phyloP scores from a whole-genome alignment of 495 filamentous ascomycete species.

The Hapsidospora chrysogenum region DNA sequence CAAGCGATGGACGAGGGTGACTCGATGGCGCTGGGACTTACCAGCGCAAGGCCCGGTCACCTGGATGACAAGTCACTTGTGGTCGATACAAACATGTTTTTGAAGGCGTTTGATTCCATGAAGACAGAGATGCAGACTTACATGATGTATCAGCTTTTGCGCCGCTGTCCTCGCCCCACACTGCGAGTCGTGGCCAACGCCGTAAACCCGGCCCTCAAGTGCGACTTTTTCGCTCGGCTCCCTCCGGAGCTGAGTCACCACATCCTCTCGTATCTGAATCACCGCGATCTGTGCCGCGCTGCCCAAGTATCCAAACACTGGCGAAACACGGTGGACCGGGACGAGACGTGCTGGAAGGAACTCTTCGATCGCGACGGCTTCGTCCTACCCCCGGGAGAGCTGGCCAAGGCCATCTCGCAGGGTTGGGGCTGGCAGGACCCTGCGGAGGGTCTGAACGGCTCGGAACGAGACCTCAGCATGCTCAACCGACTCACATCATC shows the following conservation, averaged over 20 bases:
- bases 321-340: conserved; percentile 74
- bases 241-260: conserved; percentile 78
- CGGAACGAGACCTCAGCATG: conserved; percentile 61
- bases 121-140: conserved; percentile 78
- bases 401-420: conserved; percentile 71
- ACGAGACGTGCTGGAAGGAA: conserved; percentile 93
- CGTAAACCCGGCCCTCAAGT: conserved; percentile 93
- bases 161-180: conserved; percentile 75
- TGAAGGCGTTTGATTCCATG: conserved; percentile 83
- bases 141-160: conserved; percentile 89
- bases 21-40: conserved; percentile 1
- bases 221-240: conserved; percentile 72
- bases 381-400: conserved; percentile 59
- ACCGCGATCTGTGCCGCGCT: conserved; percentile 74
- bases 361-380: conserved; percentile 76
- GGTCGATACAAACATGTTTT: conserved; percentile 64
- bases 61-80: conserved; percentile 15
- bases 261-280: conserved; percentile 72
- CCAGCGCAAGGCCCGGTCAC: conserved; percentile 8
- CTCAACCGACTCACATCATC: conserved; percentile 27
- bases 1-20: conserved; percentile 13
- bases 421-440: conserved; percentile 99
- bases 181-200: conserved; percentile 81
- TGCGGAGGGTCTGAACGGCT: conserved; percentile 51
- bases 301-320: conserved; percentile 91